A percentile compares a stretch with the other conserved stretches of the same genome.
Evolutionary conservation across 1,139 yeast species (phyloP).

Genomic region (Scheffersomyces titani): DNA sequence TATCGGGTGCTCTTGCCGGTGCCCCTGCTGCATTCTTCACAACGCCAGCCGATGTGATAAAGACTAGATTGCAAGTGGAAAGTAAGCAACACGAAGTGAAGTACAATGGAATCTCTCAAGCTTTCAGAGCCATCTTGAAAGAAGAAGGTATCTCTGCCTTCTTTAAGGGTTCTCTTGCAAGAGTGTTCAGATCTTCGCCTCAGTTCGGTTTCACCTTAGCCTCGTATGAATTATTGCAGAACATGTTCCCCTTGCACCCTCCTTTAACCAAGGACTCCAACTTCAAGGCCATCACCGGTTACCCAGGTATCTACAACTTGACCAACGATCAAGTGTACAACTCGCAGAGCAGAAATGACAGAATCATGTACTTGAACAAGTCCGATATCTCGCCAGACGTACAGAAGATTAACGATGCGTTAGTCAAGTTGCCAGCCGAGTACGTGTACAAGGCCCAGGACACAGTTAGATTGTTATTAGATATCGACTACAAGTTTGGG

Average conservation of each 20-base stretch:
- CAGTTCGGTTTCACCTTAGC: conserved; percentile 98
- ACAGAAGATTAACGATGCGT: conserved; percentile 31
- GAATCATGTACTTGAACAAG: conserved; percentile 41
- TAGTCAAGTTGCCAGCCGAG: conserved; percentile 45
- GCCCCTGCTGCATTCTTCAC: conserved; percentile 97
- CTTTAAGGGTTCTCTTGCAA: conserved; percentile 95
- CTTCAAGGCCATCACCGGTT: conserved; percentile 47
- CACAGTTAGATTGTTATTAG: conserved; percentile 61
- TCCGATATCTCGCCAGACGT: conserved; percentile 10
- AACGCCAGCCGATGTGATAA: conserved; percentile 95
- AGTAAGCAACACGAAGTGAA: conserved; percentile 74
- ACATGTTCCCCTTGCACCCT: conserved; percentile 46
- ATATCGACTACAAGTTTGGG: conserved; percentile 63
- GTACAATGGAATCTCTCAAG: conserved; percentile 76
- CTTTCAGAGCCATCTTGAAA: conserved; percentile 67
- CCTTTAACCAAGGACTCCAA: conserved; percentile 48
- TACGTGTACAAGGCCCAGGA: conserved; percentile 65
- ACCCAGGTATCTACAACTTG: conserved; percentile 50
- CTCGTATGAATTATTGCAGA: conserved; percentile 81
- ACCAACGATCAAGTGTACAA: conserved; percentile 49
- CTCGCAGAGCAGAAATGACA: conserved; percentile 33
- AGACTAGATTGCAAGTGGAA: conserved; percentile 91
- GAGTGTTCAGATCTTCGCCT: conserved; percentile 93
- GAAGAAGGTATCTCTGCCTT: conserved; percentile 82
- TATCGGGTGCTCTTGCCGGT: conserved; percentile 95